Evolutionary conservation across 371 early-diverging fungal species (phyloP), one percentile per base, ranked within the genome.

Genomic region (Lichtheimia ramosa): DNA sequence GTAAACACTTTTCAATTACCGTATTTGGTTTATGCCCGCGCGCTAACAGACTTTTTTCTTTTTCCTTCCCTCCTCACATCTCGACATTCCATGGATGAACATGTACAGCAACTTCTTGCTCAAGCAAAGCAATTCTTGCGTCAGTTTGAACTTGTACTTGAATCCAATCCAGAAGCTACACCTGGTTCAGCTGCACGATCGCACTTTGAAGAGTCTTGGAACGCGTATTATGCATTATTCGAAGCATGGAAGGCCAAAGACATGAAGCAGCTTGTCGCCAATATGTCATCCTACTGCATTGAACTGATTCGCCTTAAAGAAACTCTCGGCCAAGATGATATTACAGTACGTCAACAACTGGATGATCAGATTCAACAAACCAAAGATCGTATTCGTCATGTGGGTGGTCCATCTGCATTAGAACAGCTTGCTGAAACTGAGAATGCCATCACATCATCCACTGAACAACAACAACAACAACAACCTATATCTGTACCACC

Each of bases 241-340:
- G 83, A 90, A 59, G 66, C 73, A 10, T 91, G 91, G 91, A 93
- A 93, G 67, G 63, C 75, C 27, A 68, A 72, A 40, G 93, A 93
- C 66, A 79, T 80, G 16, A 68, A 77, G 46, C 75, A 86, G 52
- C 66, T 92, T 10, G 61, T 87, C 5, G 73, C 76, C 23, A 84
- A 81, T 51, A 74, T 91, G 65, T 83, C 86, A 40, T 68, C 71
- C 2, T 90, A 93, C 67, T 91, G 80, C 56, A 64, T 89, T 28
- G 89, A 92, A 52, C 74, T 91, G 5, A 87, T 86, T 24, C 71
- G 80, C 2, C 66, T 93, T 1, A 88, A 87, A 75, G 72, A 85
- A n/a, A 82, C 82, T 5, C 84, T 92, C 18, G 65, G 73, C 13
- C 77, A 75, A 34, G 77, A 83, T 3, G 83, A 83, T 14, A 64